Conservation (phyloP, 2,329 filamentous ascomycete genomes). For the Uncinocarpus reesii region DNA sequence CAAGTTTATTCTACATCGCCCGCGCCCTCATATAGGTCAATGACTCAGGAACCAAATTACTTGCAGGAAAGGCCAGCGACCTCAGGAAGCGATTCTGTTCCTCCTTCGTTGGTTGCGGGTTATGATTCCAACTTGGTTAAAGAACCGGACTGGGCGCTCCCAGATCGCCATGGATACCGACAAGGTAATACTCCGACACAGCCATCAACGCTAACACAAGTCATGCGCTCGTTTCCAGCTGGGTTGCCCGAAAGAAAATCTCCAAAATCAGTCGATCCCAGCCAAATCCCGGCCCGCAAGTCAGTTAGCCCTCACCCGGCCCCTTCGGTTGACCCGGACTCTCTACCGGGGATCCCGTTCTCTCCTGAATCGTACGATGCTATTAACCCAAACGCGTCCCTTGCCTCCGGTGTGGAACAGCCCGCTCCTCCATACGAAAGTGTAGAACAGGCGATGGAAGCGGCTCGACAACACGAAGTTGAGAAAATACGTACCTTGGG, state of each 20-base stretch:
- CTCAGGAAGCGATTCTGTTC: constrained; percentile 26
- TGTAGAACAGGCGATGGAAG: constrained; percentile 32
- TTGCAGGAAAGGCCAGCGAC: constrained; percentile 22
- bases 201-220: constrained; percentile 24
- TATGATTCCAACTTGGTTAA: constrained; percentile 27
- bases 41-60: constrained; percentile 17
- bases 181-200: constrained; percentile 22
- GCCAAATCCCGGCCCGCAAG: constrained; percentile 44
- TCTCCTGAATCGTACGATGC: constrained; percentile 52
- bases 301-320: constrained; percentile 50
- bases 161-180: constrained; percentile 24
- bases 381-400: constrained; percentile 43
- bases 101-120: constrained; percentile 35
- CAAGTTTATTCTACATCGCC: constrained; percentile 17
- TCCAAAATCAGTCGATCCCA: constrained; percentile 24
- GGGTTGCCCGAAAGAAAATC: constrained; percentile 23
- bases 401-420: constrained; percentile 26
- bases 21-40: constrained; percentile 23
- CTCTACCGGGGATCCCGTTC: constrained; percentile 44
- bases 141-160: constrained; percentile 22
- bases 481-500: constrained; percentile 38
- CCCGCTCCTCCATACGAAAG: constrained; percentile 30
- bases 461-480: constrained; percentile 30
- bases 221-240: constrained; percentile 24
- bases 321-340: constrained; percentile 26